phyloP scores from a whole-genome alignment of 495 filamentous ascomycete genomes.

The Neurospora sp. region DNA sequence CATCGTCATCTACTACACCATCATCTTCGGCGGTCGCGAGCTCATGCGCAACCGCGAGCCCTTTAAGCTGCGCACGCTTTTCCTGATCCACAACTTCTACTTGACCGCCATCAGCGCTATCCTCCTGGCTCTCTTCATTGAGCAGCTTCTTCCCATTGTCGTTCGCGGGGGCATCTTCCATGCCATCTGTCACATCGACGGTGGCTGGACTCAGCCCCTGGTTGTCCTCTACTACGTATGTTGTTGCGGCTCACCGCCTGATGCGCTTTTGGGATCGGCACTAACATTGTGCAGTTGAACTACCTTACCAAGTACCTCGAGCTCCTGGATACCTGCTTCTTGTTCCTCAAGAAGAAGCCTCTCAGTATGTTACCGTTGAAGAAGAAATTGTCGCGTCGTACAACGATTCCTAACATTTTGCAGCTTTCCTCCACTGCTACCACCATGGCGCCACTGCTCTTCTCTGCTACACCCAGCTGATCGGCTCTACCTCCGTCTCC shows the following conservation, averaged over 20 bases:
- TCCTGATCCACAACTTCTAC: slow-evolving; percentile 75
- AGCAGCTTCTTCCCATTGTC: slow-evolving; percentile 62
- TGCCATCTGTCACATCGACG: slow-evolving; percentile 57
- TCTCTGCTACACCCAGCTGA: slow-evolving; percentile 77
- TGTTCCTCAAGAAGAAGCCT: slow-evolving; percentile 83
- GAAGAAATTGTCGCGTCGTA: background rate
- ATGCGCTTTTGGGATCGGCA: background rate
- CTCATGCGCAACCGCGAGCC: slow-evolving; percentile 60
- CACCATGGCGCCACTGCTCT: slow-evolving; percentile 76
- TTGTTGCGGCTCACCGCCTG: slow-evolving; percentile 1
- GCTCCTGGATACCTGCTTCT: slow-evolving; percentile 69
- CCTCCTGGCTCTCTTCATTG: slow-evolving; percentile 60
- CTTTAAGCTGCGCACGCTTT: slow-evolving; percentile 57
- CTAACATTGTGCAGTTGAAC: slow-evolving; percentile 54
- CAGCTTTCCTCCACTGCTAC: slow-evolving; percentile 80
- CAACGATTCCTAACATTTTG: slow-evolving; percentile 5
- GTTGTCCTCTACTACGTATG: slow-evolving; percentile 74
- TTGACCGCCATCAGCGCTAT: slow-evolving; percentile 60
- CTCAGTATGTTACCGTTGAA: slow-evolving; percentile 44
- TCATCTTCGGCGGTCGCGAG: slow-evolving; percentile 68
- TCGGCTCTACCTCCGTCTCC: slow-evolving; percentile 66
- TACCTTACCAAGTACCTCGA: slow-evolving; percentile 74
- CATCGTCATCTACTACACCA: slow-evolving; percentile 59
- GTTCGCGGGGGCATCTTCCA: slow-evolving; percentile 60
- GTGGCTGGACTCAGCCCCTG: slow-evolving; percentile 71